phyloP scores from a whole-genome alignment of 108 stramenopile genomes.

The Skeletonema menzelii region DNA sequence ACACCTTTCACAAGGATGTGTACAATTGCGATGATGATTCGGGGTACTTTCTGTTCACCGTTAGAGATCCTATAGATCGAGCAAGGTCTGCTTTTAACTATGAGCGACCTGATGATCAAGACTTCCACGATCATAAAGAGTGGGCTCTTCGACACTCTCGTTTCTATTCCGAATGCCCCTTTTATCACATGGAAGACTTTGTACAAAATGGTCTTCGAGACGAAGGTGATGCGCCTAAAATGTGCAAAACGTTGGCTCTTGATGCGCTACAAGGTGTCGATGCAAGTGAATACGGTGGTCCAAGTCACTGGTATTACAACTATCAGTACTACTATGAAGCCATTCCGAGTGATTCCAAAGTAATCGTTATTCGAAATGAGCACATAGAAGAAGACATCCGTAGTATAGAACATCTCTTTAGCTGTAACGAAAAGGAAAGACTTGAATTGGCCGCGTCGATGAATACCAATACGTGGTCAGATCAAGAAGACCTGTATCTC shows the following conservation, averaged over 20 bases:
- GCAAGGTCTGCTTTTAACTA: slow-evolving; percentile 40
- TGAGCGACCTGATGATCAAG: slow-evolving; percentile 12
- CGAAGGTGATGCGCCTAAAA: background rate
- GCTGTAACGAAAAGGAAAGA: background rate
- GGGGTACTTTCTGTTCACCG: slow-evolving; percentile 25
- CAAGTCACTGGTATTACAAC: background rate
- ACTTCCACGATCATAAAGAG: background rate
- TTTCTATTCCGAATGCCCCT: background rate
- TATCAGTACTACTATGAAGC: background rate
- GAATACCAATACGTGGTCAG: background rate
- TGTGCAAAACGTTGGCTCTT: background rate
- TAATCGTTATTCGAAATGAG: background rate
- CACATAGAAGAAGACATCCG: background rate
- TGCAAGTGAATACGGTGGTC: no score
- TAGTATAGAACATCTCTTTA: background rate
- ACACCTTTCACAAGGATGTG: slow-evolving; percentile 33
- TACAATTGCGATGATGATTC: slow-evolving; percentile 35
- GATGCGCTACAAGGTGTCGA: background rate
- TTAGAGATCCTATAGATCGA: slow-evolving; percentile 34
- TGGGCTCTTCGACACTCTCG: background rate
- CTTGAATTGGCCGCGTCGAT: background rate
- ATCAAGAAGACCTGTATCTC: slow-evolving; percentile 9
- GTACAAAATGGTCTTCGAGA: slow-evolving; percentile 2
- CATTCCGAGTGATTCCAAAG: background rate
- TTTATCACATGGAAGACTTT: background rate